Percentiles rank a stretch among this genome's conserved stretches.
These are phyloP conservation scores for Gardenia jasminoides DNA, from an alignment of 257 asterid genomes.

Conservation along the genomic window DNA sequence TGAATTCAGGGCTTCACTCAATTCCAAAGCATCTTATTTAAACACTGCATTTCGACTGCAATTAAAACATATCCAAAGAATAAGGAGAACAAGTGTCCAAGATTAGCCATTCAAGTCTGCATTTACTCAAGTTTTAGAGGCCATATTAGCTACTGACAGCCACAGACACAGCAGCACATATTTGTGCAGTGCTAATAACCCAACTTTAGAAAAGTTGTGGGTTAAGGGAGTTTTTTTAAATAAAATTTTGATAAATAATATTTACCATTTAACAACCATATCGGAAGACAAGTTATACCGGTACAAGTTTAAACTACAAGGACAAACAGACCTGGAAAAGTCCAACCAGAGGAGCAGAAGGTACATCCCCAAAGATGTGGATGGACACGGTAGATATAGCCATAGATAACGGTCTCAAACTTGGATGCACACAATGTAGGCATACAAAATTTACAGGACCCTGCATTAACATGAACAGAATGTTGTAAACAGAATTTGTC, in stretches of 20 bases:
- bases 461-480: constrained; percentile 35
- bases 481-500: background rate
- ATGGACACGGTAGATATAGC: constrained; percentile 82
- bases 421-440: constrained; percentile 83
- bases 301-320: background rate
- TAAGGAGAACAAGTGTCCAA: background rate
- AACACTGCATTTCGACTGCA: background rate
- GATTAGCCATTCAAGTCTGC: background rate
- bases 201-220: background rate
- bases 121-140: background rate
- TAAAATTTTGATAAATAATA: background rate
- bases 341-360: constrained; percentile 94
- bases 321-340: constrained; percentile 68
- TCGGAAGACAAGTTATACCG: background rate
- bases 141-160: background rate
- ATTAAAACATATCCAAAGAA: background rate
- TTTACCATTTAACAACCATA: background rate
- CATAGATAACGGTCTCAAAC: constrained; percentile 83
- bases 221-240: background rate
- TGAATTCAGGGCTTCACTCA: background rate
- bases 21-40: background rate
- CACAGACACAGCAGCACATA: background rate
- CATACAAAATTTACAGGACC: constrained; percentile 91
- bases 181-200: background rate
- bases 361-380: constrained; percentile 92